A percentile compares a stretch with the other conserved stretches of the same genome.
phyloP scores from a whole-genome alignment of 441 rosid genomes.

The Syzygium malaccense region DNA sequence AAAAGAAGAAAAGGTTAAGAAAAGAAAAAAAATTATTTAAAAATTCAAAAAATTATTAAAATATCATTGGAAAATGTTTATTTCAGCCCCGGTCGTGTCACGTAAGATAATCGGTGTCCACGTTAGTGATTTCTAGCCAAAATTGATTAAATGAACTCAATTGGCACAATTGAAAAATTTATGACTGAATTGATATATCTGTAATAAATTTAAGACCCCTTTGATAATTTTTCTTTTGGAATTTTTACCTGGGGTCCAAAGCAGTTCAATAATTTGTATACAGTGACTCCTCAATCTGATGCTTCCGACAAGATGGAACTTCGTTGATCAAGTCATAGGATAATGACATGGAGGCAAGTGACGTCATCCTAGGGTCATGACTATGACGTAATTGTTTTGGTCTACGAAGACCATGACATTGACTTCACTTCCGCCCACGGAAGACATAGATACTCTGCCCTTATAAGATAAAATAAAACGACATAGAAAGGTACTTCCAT shows the following conservation, averaged over 20 bases:
- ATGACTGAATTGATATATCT: too few relatives aligned
- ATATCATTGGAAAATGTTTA: too few relatives aligned
- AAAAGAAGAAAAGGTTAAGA: too few relatives aligned
- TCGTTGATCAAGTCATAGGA: not conserved
- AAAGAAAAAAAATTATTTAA: too few relatives aligned
- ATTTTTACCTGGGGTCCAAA: not conserved
- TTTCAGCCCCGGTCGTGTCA: rapidly evolving
- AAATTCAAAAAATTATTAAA: too few relatives aligned
- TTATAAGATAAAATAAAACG: too few relatives aligned
- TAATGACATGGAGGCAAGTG: not conserved
- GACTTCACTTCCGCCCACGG: not conserved
- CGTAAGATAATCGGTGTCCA: too few relatives aligned
- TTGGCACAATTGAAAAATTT: too few relatives aligned
- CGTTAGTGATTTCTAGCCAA: rapidly evolving
- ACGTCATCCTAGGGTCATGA: not conserved
- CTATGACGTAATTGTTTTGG: not conserved
- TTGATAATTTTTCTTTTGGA: too few relatives aligned
- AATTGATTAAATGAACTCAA: too few relatives aligned
- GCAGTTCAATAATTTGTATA: not conserved
- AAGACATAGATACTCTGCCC: not conserved
- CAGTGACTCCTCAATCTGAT: not conserved
- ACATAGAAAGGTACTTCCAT: too few relatives aligned
- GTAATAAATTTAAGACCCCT: too few relatives aligned
- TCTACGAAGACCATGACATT: not conserved
- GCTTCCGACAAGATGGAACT: not conserved